Conservation (phyloP, 495 filamentous ascomycete genomes). For the Penicillium lividum region DNA sequence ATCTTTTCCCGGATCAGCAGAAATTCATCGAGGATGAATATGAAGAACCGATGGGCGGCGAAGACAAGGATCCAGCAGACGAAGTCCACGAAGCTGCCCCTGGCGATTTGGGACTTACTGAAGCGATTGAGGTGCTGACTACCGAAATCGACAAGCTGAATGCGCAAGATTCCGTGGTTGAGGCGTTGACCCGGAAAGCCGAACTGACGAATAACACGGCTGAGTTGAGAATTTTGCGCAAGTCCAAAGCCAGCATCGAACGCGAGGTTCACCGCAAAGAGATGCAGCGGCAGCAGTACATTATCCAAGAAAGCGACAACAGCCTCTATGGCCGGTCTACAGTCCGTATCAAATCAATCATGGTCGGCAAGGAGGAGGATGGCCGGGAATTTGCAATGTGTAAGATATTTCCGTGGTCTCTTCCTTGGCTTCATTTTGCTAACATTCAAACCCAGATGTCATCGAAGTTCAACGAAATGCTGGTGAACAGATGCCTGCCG, state of each 20-base stretch:
- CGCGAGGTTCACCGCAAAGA: slow-evolving; percentile 92
- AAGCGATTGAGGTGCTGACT: slow-evolving; percentile 83
- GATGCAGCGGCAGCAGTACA: slow-evolving; percentile 94
- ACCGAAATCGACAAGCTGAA: slow-evolving; percentile 86
- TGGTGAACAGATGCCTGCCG: slow-evolving; percentile 84
- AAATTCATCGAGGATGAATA: slow-evolving; percentile 84
- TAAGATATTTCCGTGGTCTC: slow-evolving; percentile 33
- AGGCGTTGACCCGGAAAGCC: slow-evolving; percentile 89
- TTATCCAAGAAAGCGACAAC: slow-evolving; percentile 97
- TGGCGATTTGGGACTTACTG: slow-evolving; percentile 89
- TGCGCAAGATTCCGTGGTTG: slow-evolving; percentile 86
- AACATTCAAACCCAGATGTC: slow-evolving; percentile 53
- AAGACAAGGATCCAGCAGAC: slow-evolving; percentile 67
- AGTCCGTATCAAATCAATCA: slow-evolving; percentile 85
- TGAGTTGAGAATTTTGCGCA: slow-evolving; percentile 87
- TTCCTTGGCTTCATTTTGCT: neutral
- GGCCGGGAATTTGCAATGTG: slow-evolving; percentile 91
- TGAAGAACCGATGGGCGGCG: slow-evolving; percentile 64
- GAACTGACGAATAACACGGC: slow-evolving; percentile 96
- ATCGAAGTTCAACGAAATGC: slow-evolving; percentile 88
- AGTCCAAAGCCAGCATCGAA: slow-evolving; percentile 90
- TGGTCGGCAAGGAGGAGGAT: slow-evolving; percentile 88
- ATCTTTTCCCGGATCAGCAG: slow-evolving; percentile 89
- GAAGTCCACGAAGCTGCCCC: slow-evolving; percentile 94
- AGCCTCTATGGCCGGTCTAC: slow-evolving; percentile 90